These are phyloP conservation scores for Bullera alba DNA, from an alignment of 768 basidiomycete genomes.

Conservation along the genomic window DNA sequence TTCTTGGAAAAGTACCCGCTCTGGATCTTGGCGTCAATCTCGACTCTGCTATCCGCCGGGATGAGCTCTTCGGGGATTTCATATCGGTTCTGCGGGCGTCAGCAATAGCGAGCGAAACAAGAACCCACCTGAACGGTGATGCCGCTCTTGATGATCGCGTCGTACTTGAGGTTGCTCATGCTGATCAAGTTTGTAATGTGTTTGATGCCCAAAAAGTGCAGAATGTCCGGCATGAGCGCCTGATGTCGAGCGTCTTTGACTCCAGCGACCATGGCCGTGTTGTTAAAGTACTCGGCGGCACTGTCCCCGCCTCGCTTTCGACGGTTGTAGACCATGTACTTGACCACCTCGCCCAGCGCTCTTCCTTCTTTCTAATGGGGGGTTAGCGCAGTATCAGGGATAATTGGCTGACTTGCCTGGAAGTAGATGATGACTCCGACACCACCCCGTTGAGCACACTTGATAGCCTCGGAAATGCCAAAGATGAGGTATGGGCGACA, in stretches of 20 bases:
- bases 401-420: conserved; percentile 47
- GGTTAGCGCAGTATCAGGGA: not conserved
- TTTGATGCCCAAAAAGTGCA: conserved; percentile 88
- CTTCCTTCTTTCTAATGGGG: conserved; percentile 66
- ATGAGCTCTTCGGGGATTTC: conserved; percentile 88
- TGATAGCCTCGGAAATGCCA: conserved; percentile 88
- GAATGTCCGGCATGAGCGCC: conserved; percentile 81
- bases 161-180: conserved; percentile 66
- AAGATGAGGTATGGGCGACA: conserved; percentile 75
- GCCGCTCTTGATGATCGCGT: conserved; percentile 83
- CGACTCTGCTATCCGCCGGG: conserved; percentile 69
- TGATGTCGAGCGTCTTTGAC: conserved; percentile 50
- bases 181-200: conserved; percentile 80
- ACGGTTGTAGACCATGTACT: conserved; percentile 90
- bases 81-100: conserved; percentile 51
- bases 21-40: conserved; percentile 87
- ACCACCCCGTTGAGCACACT: conserved; percentile 71
- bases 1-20: conserved; percentile 85
- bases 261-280: conserved; percentile 86
- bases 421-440: conserved; percentile 92
- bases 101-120: not conserved
- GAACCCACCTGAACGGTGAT: conserved; percentile 58
- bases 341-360: conserved; percentile 86
- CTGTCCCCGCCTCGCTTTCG: conserved; percentile 90
- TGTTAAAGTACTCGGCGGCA: conserved; percentile 88